Base-by-base conservation (phyloP, 768 basidiomycete genomes). In the Roridomyces roridus region DNA sequence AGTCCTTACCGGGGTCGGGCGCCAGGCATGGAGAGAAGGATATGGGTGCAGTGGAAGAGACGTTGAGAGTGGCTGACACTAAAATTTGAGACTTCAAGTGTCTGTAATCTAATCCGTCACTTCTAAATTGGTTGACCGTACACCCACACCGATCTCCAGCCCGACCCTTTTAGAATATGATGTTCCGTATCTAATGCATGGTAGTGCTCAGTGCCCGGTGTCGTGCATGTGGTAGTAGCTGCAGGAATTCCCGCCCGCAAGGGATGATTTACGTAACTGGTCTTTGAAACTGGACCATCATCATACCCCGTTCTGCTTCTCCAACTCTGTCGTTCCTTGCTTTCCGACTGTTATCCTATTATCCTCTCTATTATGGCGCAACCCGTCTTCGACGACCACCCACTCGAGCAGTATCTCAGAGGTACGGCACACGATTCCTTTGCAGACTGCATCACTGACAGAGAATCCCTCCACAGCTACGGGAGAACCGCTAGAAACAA, bases 381-480 rank as follows among this genome's bases (percentile, higher is more conserved):
- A 77, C 80, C 90, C 55, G 70, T 91, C 58, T 90, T 89, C 72
- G 86, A 90, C 62, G 85, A 89, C 59, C 88, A 91, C 64, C 90
- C 90, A 39, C 79, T 92, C 39, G 84, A 87, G 65, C 80, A 85
- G 63, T 92, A 92, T 71, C 75, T 92, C 51, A 76, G 82, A 80
- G 84, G 90, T 88, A 37, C 46, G 77, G 48, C 43, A 18, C 67
- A 42, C 15, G 28, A 41, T 20, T 46, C 42, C 23, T 44, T 40
- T 41, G 5, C 9, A 35, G 53, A 20, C 25, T 40, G 12, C 37
- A 12, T 41, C 14, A 35, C 47, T 53, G 7, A 31, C 24, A 18
- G 41, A 15, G n/a, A n/a, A n/a, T n/a, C n/a, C n/a, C 53, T 49
- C 24, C 51, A 47, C 61, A 88, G 88, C 86, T 71, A 80, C 81